phyloP scores from a whole-genome alignment of 192 early-diverging fungal genomes.

The Backusella parvicylindrica region DNA sequence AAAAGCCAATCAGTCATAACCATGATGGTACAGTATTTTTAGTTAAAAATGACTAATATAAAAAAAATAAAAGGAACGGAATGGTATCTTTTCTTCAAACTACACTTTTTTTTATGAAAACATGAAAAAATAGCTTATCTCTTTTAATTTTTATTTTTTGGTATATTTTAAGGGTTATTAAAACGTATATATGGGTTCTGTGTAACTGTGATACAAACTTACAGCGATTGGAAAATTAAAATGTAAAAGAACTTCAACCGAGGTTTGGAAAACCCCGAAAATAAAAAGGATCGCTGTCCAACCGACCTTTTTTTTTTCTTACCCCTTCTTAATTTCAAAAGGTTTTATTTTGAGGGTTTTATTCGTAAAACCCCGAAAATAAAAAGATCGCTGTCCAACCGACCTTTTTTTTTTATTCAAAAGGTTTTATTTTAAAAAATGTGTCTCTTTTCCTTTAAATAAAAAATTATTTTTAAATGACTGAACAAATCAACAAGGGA shows the following conservation, averaged over 20 bases:
- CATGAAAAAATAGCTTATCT: background rate
- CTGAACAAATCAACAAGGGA: background rate
- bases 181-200: background rate
- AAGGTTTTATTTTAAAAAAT: background rate
- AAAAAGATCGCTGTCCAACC: background rate
- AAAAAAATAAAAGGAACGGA: background rate
- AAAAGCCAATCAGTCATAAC: no score
- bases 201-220: background rate
- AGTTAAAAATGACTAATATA: no score
- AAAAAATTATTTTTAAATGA: background rate
- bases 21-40: background rate
- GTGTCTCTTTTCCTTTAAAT: background rate
- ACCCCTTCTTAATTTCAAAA: no score
- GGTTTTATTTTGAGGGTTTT: background rate
- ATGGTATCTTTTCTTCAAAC: background rate
- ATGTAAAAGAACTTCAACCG: no score
- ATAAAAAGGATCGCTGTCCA: background rate
- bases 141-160: background rate
- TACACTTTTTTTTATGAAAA: background rate
- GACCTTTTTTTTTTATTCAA: background rate
- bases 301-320: background rate
- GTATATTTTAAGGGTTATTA: background rate
- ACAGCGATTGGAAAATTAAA: background rate
- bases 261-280: no score
- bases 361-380: background rate